Conservation (phyloP, 2,329 filamentous ascomycete genomes). For the Aspergillus vadensis region DNA sequence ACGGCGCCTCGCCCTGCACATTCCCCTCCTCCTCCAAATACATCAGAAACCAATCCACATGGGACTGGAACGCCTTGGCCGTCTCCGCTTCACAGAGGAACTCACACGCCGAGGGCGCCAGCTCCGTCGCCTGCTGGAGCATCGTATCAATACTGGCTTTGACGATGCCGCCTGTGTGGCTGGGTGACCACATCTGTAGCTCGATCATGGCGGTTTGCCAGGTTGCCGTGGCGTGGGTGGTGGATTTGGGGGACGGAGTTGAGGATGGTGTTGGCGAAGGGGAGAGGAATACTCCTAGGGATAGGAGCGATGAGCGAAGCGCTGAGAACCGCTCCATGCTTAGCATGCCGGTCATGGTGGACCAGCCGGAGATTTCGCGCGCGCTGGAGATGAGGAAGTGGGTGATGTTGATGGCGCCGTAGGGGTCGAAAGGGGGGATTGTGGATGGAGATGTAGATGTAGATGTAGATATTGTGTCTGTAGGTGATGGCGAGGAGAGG, state of each 20-base stretch:
- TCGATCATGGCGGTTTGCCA: constrained; percentile 50
- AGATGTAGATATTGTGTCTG: not conserved
- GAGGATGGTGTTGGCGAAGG: not conserved
- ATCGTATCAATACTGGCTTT: constrained; percentile 40
- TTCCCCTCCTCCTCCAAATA: constrained; percentile 34
- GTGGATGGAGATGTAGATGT: constrained; percentile 18
- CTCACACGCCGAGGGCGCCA: constrained; percentile 33
- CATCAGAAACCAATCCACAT: constrained; percentile 44
- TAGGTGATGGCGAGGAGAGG: constrained; percentile 28
- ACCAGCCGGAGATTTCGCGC: constrained; percentile 48
- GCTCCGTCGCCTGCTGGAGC: constrained; percentile 34
- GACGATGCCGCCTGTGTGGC: constrained; percentile 45
- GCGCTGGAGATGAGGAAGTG: constrained; percentile 48
- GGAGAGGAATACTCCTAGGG: constrained; percentile 36
- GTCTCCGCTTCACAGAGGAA: constrained; percentile 36
- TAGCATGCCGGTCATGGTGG: constrained; percentile 46
- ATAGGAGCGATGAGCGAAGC: constrained; percentile 38
- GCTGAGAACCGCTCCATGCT: constrained; percentile 44
- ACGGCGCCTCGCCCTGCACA: constrained; percentile 39
- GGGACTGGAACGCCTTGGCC: constrained; percentile 35
- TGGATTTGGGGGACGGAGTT: too few species aligned
- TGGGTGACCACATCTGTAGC: constrained; percentile 46
- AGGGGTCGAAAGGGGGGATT: constrained; percentile 43
- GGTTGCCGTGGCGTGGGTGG: constrained; percentile 33
- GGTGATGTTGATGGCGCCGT: constrained; percentile 47